phyloP scores from a whole-genome alignment of 768 basidiomycete species.

The Pulveroboletus ravenelii region DNA sequence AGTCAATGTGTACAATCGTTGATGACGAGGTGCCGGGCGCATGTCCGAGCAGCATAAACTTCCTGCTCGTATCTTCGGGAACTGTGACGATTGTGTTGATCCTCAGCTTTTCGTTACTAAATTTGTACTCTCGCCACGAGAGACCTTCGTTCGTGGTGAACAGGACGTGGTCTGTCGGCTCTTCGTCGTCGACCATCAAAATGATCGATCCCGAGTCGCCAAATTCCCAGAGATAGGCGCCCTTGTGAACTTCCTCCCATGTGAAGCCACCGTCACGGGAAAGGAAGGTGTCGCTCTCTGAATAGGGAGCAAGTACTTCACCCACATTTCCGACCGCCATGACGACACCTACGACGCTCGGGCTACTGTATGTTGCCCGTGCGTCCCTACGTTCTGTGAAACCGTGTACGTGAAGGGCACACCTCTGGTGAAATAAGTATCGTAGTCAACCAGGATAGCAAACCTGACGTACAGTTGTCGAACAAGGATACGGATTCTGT shows the following conservation, averaged over 20 bases:
- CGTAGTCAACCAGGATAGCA: neutral
- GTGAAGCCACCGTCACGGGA: constrained; percentile 95
- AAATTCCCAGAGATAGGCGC: constrained; percentile 96
- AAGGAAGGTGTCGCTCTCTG: constrained; percentile 90
- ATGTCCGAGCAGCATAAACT: constrained; percentile 81
- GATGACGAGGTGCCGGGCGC: constrained; percentile 40
- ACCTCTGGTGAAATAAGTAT: constrained; percentile 47
- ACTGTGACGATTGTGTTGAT: constrained; percentile 81
- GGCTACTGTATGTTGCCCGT: constrained; percentile 89
- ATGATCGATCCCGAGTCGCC: constrained; percentile 95
- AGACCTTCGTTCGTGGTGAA: constrained; percentile 89
- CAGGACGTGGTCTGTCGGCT: constrained; percentile 81
- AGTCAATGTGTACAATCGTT: constrained; percentile 82
- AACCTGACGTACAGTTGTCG: constrained; percentile 47
- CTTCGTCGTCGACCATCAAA: constrained; percentile 93
- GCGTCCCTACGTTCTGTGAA: constrained; percentile 92
- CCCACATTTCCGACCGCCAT: constrained; percentile 98
- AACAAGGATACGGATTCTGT: constrained; percentile 67
- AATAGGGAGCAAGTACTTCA: constrained; percentile 71
- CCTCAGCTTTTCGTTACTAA: constrained; percentile 64
- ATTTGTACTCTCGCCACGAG: constrained; percentile 84
- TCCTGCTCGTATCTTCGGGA: constrained; percentile 82
- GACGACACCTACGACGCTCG: constrained; percentile 86
- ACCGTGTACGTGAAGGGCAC: constrained; percentile 88
- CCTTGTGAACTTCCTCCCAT: constrained; percentile 98